Base-by-base conservation (phyloP, 2,329 filamentous ascomycete species). In the Lecanicillium sp. region DNA sequence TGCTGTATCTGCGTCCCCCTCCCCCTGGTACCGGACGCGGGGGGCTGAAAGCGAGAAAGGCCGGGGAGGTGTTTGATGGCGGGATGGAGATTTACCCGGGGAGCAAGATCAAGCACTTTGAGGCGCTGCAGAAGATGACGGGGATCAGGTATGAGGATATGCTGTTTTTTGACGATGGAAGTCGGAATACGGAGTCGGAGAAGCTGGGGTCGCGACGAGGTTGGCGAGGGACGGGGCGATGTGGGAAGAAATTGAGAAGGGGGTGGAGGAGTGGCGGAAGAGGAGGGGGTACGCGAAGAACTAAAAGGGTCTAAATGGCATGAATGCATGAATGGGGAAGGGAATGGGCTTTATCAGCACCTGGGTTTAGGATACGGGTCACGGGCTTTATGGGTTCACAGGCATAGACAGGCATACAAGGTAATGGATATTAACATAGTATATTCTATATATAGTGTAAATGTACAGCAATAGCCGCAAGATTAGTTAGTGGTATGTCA, bases 121-220 rank as follows among this genome's bases (percentile, higher is more conserved):
- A 83, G 59, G 73, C 78, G 5, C 72, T 97, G 56, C 78, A 85
- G 9, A 78, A 83, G 62, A 75, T 80, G 48, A 90, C 85, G 12
- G 82, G 81, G 1, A 65, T 96, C 3, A 69, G 72, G 5, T 95
- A 81, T 60, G 78, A 85, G 54, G 88, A 96, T 40, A 95, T 97
- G 84, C 64, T 97, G 27, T 97, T 97, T 66, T 97, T 97, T 56
- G 91, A 97, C 58, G 91, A 97, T 58, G 91, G 97, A 76, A 74
- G 76, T 44, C 72, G 91, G 52, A 97, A 97, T 61, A 74, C 80
- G 50, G 90, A 96, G 61, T 91, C 95, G 1, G 81, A 84, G 69
- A 70, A 62, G 21, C 60, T 96, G 42, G 90, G 90, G 86, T 95
- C 3, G 87, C 86, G 0, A 95, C 97, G 80, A 82, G 81, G 61